A percentile compares a stretch with the other conserved stretches of the same genome.
phyloP scores from a whole-genome alignment of 106 monocot genomes.

The Phalaenopsis aphrodite region DNA sequence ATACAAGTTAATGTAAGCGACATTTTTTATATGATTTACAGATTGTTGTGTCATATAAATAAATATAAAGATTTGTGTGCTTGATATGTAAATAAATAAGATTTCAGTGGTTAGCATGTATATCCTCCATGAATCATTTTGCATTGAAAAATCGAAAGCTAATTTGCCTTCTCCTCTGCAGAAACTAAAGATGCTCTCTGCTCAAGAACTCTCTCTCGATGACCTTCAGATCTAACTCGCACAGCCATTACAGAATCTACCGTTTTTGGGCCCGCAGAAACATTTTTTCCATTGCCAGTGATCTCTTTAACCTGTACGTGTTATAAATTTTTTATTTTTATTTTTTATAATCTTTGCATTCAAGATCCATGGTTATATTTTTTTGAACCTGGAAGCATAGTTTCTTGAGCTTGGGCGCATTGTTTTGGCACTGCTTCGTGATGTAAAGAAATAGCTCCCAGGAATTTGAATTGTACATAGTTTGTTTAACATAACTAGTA shows the following conservation, averaged over 20 bases:
- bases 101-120: no score
- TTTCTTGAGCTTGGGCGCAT: neutral
- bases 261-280: neutral
- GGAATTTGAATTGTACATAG: neutral
- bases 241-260: neutral
- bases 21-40: no score
- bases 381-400: neutral
- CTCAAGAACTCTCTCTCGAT: slow-evolving; percentile 49
- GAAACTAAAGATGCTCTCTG: slow-evolving; percentile 60
- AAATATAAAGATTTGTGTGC: no score
- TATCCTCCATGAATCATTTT: no score
- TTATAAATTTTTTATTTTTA: neutral
- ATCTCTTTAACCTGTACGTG: neutral
- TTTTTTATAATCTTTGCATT: neutral
- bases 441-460: neutral
- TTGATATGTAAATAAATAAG: no score
- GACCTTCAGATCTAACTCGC: slow-evolving; percentile 43
- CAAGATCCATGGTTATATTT: neutral
- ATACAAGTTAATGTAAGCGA: no score
- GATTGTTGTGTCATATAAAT: no score
- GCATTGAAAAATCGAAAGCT: no score
- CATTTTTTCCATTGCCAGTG: neutral
- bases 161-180: slow-evolving; percentile 14
- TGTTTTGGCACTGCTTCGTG: neutral
- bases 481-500: neutral